phyloP scores from a whole-genome alignment of 1,284 basidiomycete species.

The Ceratobasidium sp. region DNA sequence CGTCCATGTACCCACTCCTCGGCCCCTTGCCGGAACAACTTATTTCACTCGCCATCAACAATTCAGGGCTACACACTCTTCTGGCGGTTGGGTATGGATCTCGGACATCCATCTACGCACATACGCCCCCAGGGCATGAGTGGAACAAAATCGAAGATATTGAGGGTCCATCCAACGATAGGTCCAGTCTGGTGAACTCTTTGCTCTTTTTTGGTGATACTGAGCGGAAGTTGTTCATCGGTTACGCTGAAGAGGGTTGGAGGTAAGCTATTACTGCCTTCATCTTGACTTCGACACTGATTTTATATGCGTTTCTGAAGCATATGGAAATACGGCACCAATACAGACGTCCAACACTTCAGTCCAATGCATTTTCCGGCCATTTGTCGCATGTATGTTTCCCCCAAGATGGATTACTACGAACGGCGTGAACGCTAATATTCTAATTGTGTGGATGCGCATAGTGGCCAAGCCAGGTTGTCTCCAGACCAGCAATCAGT shows the following conservation, averaged over 20 bases:
- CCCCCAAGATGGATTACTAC: not conserved
- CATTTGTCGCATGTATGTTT: not conserved
- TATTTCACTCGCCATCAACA: not conserved
- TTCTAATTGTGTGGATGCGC: not conserved
- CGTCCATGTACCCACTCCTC: not conserved
- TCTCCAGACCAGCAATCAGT: not conserved
- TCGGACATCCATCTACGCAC: not conserved
- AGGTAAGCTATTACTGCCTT: not conserved
- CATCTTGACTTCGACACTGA: not conserved
- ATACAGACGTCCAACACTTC: not conserved
- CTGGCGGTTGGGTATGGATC: conserved; percentile 1
- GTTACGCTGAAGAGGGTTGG: not conserved
- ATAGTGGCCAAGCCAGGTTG: not conserved
- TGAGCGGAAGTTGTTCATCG: not conserved
- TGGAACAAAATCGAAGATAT: not conserved
- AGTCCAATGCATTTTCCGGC: not conserved
- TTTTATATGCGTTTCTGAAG: not conserved
- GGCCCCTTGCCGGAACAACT: not conserved
- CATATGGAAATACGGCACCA: not conserved
- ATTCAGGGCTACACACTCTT: not conserved
- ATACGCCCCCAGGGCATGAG: not conserved
- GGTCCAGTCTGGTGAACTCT: not conserved
- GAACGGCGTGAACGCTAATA: not conserved
- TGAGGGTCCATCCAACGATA: not conserved
- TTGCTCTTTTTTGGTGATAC: not conserved